A percentile compares a stretch with the other conserved stretches of the same genome.
phyloP scores from a whole-genome alignment of 257 asterid genomes.

The Solanum tacnaense region DNA sequence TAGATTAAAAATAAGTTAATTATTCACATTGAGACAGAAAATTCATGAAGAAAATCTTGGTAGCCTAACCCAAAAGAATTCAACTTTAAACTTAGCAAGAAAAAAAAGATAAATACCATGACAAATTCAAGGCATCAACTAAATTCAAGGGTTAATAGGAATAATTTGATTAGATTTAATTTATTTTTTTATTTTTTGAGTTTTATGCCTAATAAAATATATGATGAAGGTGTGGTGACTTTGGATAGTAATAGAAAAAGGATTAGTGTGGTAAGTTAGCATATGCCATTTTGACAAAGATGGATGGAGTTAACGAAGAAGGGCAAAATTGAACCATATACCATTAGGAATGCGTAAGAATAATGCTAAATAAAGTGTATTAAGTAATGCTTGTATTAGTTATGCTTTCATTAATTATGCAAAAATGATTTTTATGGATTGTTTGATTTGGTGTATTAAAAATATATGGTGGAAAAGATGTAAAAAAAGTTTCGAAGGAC shows the following conservation, averaged over 20 bases:
- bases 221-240: neutral
- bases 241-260: neutral
- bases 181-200: neutral
- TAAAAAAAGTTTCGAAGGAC: neutral
- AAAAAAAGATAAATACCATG: neutral
- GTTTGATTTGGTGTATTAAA: neutral
- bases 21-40: neutral
- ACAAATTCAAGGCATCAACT: neutral
- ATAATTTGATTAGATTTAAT: neutral
- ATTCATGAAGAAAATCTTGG: neutral
- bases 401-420: neutral
- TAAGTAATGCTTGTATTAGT: neutral
- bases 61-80: neutral
- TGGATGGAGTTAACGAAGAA: neutral
- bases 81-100: neutral
- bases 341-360: neutral
- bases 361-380: too few species aligned
- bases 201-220: neutral
- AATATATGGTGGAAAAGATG: neutral
- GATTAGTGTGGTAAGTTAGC: neutral
- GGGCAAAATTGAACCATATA: neutral
- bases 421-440: too few species aligned
- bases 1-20: neutral
- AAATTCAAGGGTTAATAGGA: neutral
- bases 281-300: neutral